Evolutionary conservation across 1,284 basidiomycete genomes (phyloP).

Genomic region (Papiliotrema flavescens): DNA sequence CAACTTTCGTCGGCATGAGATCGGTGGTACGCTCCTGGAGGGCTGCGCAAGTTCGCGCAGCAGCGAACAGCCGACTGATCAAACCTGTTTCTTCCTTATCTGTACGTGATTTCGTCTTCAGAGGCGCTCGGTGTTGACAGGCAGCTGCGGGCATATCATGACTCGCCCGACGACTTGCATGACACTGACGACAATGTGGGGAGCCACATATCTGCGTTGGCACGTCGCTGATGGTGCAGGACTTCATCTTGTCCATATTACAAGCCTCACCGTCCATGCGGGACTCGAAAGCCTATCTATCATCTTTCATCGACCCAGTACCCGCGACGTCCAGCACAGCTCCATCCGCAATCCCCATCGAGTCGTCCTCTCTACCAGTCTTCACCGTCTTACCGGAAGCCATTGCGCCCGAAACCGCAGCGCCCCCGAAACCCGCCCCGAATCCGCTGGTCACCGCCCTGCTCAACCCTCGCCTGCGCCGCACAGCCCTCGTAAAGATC

Average conservation of each 20-base stretch:
- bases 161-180: not conserved
- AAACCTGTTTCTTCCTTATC: not conserved
- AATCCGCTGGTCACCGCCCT: constrained; percentile 74
- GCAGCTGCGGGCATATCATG: not conserved
- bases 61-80: not conserved
- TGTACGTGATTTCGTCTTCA: not conserved
- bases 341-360: constrained; percentile 13
- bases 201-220: too few relatives aligned
- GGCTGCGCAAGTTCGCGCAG: not conserved
- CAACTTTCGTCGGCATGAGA: too few relatives aligned
- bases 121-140: not conserved
- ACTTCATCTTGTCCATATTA: constrained; percentile 93
- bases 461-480: constrained; percentile 65
- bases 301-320: constrained; percentile 60
- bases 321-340: constrained; percentile 43
- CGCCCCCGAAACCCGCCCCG: constrained; percentile 25
- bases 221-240: constrained; percentile 54
- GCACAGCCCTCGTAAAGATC: constrained; percentile 82
- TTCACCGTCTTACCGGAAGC: constrained; percentile 11
- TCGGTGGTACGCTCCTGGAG: not conserved
- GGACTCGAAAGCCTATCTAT: constrained; percentile 85
- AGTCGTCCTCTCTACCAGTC: not conserved
- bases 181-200: too few relatives aligned
- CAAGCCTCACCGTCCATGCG: constrained; percentile 87
- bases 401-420: constrained; percentile 17